A percentile compares a stretch with the other conserved stretches of the same genome.
These are phyloP conservation scores for Chaetomium globosum DNA, from an alignment of 2,329 filamentous ascomycete genomes.

Conservation along the genomic window DNA sequence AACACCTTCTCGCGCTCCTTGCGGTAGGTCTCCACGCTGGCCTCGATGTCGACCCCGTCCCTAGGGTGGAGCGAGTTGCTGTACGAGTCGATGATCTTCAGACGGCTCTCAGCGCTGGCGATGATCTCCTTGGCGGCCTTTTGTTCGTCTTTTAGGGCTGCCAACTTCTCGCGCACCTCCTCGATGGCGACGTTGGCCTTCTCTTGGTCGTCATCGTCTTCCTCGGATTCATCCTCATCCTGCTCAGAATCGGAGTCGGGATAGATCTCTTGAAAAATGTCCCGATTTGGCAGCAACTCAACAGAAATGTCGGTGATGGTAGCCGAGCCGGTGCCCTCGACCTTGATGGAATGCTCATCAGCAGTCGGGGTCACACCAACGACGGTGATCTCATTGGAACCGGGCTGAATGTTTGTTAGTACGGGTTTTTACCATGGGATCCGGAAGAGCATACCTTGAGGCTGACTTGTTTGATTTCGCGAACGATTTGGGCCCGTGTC, in stretches of 20 bases:
- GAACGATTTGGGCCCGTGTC: conserved; percentile 60
- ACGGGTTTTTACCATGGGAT: not conserved
- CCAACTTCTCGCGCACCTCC: conserved; percentile 40
- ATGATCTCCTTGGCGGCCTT: conserved; percentile 40
- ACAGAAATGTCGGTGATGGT: conserved; percentile 65
- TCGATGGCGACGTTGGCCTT: conserved; percentile 39
- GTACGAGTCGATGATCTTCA: conserved; percentile 48
- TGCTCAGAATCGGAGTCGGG: conserved; percentile 49
- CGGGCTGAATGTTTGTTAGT: conserved; percentile 45
- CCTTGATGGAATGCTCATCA: conserved; percentile 60
- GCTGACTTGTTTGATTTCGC: conserved; percentile 59
- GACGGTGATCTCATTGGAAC: conserved; percentile 59
- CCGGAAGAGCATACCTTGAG: conserved; percentile 46
- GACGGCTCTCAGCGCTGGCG: conserved; percentile 44
- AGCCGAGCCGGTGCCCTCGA: conserved; percentile 61
- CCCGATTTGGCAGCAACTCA: conserved; percentile 58
- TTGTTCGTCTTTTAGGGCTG: conserved; percentile 40
- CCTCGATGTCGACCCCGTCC: conserved; percentile 43
- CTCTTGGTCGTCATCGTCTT: conserved; percentile 37
- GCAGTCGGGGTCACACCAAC: conserved; percentile 56
- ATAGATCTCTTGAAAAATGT: conserved; percentile 58
- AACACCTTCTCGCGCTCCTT: conserved; percentile 49
- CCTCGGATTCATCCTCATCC: conserved; percentile 38
- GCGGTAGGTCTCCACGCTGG: conserved; percentile 47
- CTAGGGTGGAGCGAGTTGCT: conserved; percentile 45